A percentile compares a stretch with the other conserved stretches of the same genome.
Evolutionary conservation across 73 alveolate genomes (phyloP).

Genomic region (Blepharisma japonicum): DNA sequence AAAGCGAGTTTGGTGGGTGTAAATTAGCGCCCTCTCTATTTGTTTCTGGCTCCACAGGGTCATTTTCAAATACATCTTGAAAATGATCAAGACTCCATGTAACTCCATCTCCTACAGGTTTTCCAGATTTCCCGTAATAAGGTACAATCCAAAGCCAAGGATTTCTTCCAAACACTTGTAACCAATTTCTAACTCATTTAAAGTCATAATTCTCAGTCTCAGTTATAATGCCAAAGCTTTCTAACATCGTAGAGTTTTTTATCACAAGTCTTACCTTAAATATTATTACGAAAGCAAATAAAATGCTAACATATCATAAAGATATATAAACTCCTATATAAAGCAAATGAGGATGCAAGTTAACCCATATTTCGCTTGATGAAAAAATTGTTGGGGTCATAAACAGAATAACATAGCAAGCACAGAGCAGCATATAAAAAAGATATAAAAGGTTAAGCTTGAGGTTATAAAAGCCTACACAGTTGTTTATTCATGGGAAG

Average conservation of each 20-base stretch:
- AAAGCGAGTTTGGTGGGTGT: too few species aligned
- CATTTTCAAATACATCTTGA: neutral
- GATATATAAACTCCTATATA: constrained; percentile 17
- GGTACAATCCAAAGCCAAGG: constrained; percentile 83
- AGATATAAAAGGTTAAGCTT: constrained; percentile 34
- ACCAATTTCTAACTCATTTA: constrained; percentile 73
- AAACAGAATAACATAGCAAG: too few species aligned
- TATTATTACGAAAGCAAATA: constrained; percentile 71
- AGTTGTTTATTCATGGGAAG: constrained; percentile 55
- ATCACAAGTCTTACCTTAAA: constrained; percentile 79
- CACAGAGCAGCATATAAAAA: constrained; percentile 43
- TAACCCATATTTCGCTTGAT: too few species aligned
- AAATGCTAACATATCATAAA: constrained; percentile 53
- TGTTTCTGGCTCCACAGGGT: neutral
- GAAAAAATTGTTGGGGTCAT: too few species aligned
- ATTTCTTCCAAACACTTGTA: constrained; percentile 88
- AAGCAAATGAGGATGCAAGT: neutral
- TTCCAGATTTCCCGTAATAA: constrained; percentile 67
- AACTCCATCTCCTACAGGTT: constrained; percentile 95
- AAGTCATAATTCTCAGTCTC: too few species aligned
- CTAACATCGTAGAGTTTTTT: constrained; percentile 91
- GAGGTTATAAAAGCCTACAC: constrained; percentile 47
- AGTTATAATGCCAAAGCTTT: constrained; percentile 81
- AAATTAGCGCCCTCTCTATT: too few species aligned
- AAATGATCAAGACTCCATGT: constrained; percentile 56